phyloP scores from a whole-genome alignment of 306 rosid genomes.

The Ormosia semicastrata region DNA sequence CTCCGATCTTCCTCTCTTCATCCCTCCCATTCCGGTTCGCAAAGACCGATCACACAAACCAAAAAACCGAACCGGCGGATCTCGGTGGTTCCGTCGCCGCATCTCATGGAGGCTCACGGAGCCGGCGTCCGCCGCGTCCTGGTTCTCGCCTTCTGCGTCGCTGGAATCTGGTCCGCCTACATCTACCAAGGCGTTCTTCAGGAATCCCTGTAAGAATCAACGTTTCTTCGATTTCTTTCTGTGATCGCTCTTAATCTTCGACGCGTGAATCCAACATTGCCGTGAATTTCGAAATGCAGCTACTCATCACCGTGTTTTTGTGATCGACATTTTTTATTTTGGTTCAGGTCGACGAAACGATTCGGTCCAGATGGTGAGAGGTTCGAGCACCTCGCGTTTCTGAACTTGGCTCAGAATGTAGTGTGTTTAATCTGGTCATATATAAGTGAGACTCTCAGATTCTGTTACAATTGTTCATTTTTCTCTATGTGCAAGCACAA shows the following conservation, averaged over 20 bases:
- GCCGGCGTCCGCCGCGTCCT: slow-evolving; percentile 71
- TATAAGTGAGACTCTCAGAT: slow-evolving; percentile 58
- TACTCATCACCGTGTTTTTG: neutral
- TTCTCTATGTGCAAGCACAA: neutral
- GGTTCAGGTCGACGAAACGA: slow-evolving; percentile 84
- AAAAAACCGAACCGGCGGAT: slow-evolving; percentile 26
- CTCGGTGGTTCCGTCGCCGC: slow-evolving; percentile 37
- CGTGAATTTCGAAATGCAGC: neutral
- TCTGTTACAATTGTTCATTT: neutral
- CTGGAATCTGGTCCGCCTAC: slow-evolving; percentile 94
- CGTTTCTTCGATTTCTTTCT: neutral
- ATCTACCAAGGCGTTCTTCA: slow-evolving; percentile 96
- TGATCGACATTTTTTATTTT: neutral
- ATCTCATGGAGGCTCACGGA: slow-evolving; percentile 80
- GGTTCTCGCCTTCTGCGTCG: slow-evolving; percentile 77
- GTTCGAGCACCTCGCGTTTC: slow-evolving; percentile 87
- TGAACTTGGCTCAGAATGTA: slow-evolving; percentile 88
- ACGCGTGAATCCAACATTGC: neutral
- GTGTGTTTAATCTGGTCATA: slow-evolving; percentile 95
- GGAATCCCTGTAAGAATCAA: slow-evolving; percentile 72
- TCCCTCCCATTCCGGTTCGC: slow-evolving; percentile 1
- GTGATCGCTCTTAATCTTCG: neutral
- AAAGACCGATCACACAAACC: neutral
- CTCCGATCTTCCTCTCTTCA: neutral
- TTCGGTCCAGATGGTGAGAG: slow-evolving; percentile 75